Conservation (phyloP, 2,329 filamentous ascomycete genomes). For the Fusarium albidum region DNA sequence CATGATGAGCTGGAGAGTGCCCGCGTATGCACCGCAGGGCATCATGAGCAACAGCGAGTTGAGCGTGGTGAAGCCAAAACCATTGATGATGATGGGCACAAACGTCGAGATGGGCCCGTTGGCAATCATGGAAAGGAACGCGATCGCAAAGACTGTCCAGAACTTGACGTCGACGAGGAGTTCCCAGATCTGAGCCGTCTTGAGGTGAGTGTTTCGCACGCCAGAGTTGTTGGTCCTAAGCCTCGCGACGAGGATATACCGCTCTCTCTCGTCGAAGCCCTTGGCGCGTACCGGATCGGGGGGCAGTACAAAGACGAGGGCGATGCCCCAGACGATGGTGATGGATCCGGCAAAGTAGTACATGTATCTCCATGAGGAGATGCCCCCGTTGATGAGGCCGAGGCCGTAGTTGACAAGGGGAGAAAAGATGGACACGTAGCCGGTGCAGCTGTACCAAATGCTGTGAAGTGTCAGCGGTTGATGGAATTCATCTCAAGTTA, state of each 20-base stretch:
- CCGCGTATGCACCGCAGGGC: constrained; percentile 46
- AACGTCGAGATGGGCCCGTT: constrained; percentile 56
- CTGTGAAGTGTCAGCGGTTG: constrained; percentile 8
- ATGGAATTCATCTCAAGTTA: too few relatives aligned
- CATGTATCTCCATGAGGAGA: constrained; percentile 43
- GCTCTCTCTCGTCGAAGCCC: constrained; percentile 38
- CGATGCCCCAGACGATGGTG: constrained; percentile 50
- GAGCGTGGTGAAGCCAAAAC: constrained; percentile 53
- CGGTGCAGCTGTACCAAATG: constrained; percentile 53
- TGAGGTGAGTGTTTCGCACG: constrained; percentile 54
- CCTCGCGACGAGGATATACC: constrained; percentile 40
- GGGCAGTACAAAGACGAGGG: constrained; percentile 50
- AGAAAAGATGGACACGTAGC: constrained; percentile 54
- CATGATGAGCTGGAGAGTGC: constrained; percentile 49
- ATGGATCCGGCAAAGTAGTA: constrained; percentile 44
- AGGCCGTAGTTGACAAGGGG: constrained; percentile 58
- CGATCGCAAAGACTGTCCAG: constrained; percentile 51
- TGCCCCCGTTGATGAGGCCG: constrained; percentile 50
- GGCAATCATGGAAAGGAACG: constrained; percentile 49
- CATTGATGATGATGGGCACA: constrained; percentile 54
- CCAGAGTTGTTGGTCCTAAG: constrained; percentile 47
- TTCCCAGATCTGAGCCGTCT: constrained; percentile 52
- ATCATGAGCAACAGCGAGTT: constrained; percentile 50
- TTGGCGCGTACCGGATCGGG: constrained; percentile 50
- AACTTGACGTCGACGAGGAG: constrained; percentile 45